Conservation (phyloP, 78 protist species). For the Monosiga brevicollis region DNA sequence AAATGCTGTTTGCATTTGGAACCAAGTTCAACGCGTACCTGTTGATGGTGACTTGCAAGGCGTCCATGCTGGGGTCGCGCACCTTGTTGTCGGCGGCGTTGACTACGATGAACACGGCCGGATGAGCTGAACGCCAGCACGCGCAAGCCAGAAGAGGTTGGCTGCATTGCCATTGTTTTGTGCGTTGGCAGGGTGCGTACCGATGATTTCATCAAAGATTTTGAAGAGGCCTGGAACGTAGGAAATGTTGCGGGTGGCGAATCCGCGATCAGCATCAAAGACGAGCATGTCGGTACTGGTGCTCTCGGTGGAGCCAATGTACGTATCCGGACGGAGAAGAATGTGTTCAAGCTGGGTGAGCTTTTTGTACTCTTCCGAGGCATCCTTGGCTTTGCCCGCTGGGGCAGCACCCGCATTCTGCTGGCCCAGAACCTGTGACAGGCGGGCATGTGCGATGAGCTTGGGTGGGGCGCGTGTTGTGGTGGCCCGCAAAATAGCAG, state of each 20-base stretch:
- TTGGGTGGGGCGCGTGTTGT: too few relatives aligned
- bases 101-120: constrained; percentile 34
- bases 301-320: constrained; percentile 80
- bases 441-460: too few relatives aligned
- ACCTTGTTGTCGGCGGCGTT: constrained; percentile 98
- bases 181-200: background rate
- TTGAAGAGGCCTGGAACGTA: constrained; percentile 91
- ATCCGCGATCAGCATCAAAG: constrained; percentile 5
- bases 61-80: constrained; percentile 71
- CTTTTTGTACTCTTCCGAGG: too few relatives aligned
- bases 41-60: constrained; percentile 67
- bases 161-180: background rate
- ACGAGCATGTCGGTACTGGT: constrained; percentile 54
- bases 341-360: constrained; percentile 86
- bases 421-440: too few relatives aligned
- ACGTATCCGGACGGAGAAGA: constrained; percentile 93
- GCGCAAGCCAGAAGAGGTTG: background rate
- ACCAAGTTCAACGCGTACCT: background rate
- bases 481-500: too few relatives aligned
- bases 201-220: constrained; percentile 96
- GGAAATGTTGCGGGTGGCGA: constrained; percentile 40
- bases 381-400: too few relatives aligned
- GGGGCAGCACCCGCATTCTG: too few relatives aligned
- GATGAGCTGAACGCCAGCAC: background rate
- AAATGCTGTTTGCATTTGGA: too few relatives aligned